Evolutionary conservation across 768 basidiomycete species (phyloP).

Genomic region (Lentinula guzmanii): DNA sequence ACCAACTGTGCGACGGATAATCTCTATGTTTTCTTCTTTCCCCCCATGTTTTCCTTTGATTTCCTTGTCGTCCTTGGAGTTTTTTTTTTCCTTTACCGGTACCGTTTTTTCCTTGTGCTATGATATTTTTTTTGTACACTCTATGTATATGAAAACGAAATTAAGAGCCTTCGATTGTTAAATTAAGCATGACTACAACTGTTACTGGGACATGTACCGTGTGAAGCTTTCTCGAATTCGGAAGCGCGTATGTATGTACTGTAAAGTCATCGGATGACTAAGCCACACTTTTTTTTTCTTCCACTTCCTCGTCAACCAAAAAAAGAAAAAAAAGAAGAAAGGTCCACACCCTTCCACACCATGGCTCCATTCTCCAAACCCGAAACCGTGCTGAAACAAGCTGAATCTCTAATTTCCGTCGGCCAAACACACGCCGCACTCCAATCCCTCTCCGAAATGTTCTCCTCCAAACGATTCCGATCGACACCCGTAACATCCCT

Average conservation of each 20-base stretch:
- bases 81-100: no score
- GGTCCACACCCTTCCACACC: conserved; percentile 7
- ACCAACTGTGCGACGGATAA: not conserved
- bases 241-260: no score
- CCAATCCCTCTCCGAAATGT: conserved; percentile 88
- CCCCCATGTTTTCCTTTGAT: not conserved
- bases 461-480: conserved; percentile 89
- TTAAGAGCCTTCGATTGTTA: no score
- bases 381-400: conserved; percentile 86
- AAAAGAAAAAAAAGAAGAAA: not conserved
- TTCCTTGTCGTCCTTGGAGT: not conserved
- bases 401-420: conserved; percentile 91
- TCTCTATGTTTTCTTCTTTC: not conserved
- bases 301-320: not conserved
- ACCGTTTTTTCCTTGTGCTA: no score
- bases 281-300: not conserved
- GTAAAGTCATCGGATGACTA: no score
- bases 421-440: conserved; percentile 88
- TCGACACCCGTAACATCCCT: conserved; percentile 82
- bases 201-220: no score
- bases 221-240: no score
- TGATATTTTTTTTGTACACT: no score
- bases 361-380: conserved; percentile 93
- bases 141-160: no score
- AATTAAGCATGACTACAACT: no score